Conservation (phyloP, 1,284 basidiomycete species). For the Rhodotorula sp. region DNA sequence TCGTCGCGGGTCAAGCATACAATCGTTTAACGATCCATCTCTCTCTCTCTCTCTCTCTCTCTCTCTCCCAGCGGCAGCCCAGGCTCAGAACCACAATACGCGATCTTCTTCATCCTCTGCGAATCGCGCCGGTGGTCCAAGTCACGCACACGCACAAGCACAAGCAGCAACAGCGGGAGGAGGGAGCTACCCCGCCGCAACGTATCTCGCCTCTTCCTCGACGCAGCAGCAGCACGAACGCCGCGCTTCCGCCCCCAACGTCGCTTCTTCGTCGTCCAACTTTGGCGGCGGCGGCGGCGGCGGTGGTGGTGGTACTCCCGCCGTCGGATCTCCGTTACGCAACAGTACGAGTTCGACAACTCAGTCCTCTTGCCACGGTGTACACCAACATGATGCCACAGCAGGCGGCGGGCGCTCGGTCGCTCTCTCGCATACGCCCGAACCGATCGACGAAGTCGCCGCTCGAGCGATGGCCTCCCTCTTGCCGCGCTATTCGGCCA, state of each 20-base stretch:
- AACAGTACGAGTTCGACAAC: not conserved
- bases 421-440: not conserved
- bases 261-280: not conserved
- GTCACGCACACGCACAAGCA: too few species aligned
- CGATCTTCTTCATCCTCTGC: not conserved
- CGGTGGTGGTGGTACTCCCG: not conserved
- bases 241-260: not conserved
- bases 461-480: conserved; percentile 23
- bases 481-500: not conserved
- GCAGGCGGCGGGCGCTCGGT: not conserved
- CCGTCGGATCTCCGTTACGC: not conserved
- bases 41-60: not conserved
- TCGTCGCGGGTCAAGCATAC: too few species aligned
- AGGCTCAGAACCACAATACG: not conserved
- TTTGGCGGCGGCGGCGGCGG: not conserved
- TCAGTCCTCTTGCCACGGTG: not conserved
- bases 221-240: not conserved
- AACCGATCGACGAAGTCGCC: not conserved
- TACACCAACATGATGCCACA: not conserved
- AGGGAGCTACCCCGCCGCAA: not conserved
- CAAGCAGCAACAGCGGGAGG: too few species aligned
- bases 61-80: not conserved
- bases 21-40: too few species aligned
- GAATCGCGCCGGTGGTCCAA: not conserved
- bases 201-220: not conserved